Percentiles rank a stretch among this genome's conserved stretches.
phyloP scores from a whole-genome alignment of 306 rosid genomes.

The Prunus davidiana region DNA sequence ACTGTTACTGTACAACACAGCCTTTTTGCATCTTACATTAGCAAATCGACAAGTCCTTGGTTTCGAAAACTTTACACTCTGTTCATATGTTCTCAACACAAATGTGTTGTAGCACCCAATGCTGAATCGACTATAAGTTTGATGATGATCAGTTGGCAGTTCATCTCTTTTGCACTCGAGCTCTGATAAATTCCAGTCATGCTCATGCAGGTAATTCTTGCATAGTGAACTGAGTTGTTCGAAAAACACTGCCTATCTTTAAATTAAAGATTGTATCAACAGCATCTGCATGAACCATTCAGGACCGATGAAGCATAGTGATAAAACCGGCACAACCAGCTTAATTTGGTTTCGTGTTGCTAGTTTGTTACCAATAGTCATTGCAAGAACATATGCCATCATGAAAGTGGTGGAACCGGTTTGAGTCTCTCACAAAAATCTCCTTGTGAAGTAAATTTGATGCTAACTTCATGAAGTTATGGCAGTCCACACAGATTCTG shows the following conservation, averaged over 20 bases:
- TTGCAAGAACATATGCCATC: slow-evolving; percentile 69
- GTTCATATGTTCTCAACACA: too few relatives aligned
- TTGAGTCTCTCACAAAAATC: slow-evolving; percentile 84
- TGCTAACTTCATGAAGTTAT: slow-evolving; percentile 80
- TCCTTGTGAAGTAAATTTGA: slow-evolving; percentile 57
- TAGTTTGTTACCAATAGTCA: slow-evolving; percentile 65
- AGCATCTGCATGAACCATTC: neutral
- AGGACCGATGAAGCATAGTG: neutral
- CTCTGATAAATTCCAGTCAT: too few relatives aligned
- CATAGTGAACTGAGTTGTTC: neutral
- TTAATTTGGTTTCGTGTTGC: neutral
- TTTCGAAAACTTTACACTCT: too few relatives aligned
- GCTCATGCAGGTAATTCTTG: too few relatives aligned
- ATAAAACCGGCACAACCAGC: neutral
- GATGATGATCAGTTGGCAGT: too few relatives aligned
- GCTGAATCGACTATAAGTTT: too few relatives aligned
- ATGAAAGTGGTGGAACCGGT: slow-evolving; percentile 80
- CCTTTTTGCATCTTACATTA: too few relatives aligned
- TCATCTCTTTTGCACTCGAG: too few relatives aligned
- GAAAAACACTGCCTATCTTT: neutral
- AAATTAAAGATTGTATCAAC: neutral
- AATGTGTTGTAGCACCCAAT: too few relatives aligned
- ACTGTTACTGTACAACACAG: too few relatives aligned
- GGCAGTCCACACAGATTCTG: slow-evolving; percentile 89
- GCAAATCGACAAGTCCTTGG: too few relatives aligned